Percentiles rank a stretch among this genome's conserved stretches.
phyloP scores from a whole-genome alignment of 192 early-diverging fungal species.

The Phlyctochytrium planicorne region DNA sequence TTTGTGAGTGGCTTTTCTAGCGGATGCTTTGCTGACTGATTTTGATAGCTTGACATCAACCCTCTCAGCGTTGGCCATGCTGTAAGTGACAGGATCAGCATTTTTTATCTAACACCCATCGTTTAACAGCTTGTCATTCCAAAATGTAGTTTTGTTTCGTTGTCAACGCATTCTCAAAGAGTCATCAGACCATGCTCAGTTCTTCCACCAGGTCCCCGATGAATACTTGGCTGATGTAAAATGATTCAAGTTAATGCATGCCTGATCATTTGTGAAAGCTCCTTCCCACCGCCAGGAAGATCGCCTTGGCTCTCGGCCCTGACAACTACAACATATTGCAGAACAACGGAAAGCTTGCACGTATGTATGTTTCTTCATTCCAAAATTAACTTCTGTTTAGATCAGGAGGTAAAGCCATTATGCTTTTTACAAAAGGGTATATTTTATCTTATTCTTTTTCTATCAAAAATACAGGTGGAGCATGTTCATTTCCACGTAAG shows the following conservation, averaged over 20 bases:
- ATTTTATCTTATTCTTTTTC: slow-evolving; percentile 1
- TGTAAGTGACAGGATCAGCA: slow-evolving; percentile 13
- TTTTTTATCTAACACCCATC: neutral
- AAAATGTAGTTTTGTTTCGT: slow-evolving; percentile 54
- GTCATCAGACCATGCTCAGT: slow-evolving; percentile 77
- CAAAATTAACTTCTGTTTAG: neutral
- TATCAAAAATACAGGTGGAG: slow-evolving; percentile 50
- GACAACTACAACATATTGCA: slow-evolving; percentile 93
- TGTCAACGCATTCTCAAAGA: neutral
- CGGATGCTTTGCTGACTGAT: neutral
- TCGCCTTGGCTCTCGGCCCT: slow-evolving; percentile 70
- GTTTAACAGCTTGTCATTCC: slow-evolving; percentile 63
- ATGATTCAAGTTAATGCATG: neutral
- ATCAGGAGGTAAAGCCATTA: neutral
- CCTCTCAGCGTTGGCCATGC: slow-evolving; percentile 74
- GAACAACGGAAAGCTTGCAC: slow-evolving; percentile 75
- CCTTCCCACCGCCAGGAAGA: slow-evolving; percentile 85
- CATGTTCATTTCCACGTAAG: slow-evolving; percentile 96
- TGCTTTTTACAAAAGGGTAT: neutral
- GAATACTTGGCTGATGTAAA: slow-evolving; percentile 68
- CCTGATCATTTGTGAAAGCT: slow-evolving; percentile 27
- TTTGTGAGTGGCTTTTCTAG: slow-evolving; percentile 44
- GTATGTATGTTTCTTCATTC: slow-evolving; percentile 47
- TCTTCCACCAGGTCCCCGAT: slow-evolving; percentile 87
- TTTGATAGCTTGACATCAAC: slow-evolving; percentile 62